phyloP scores from a whole-genome alignment of 2,329 filamentous ascomycete genomes.

The Cercospora citrullina region DNA sequence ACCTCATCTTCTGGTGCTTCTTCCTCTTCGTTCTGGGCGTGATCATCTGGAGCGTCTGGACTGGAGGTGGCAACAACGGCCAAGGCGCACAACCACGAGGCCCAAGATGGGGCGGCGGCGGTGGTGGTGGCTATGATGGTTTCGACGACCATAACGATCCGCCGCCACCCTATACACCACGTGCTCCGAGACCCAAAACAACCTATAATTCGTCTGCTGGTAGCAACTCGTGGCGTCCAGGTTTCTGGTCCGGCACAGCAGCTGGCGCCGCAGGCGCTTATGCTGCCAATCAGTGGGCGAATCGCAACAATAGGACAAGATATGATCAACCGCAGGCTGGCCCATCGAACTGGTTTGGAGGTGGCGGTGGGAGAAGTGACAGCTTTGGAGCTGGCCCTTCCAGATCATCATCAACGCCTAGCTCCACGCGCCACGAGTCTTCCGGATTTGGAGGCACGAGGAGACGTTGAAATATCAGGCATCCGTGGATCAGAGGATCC shows the following conservation, averaged over 20 bases:
- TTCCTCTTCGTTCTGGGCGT: conserved; percentile 33
- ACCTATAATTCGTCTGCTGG: conserved; percentile 12
- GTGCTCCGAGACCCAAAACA: conserved; percentile 23
- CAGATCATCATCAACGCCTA: conserved; percentile 27
- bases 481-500: not conserved
- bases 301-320: conserved; percentile 26
- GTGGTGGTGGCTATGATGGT: conserved; percentile 47
- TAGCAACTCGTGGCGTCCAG: conserved; percentile 63
- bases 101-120: conserved; percentile 37
- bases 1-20: conserved; percentile 18
- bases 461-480: conserved; percentile 8
- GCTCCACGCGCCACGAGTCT: conserved; percentile 37
- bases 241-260: conserved; percentile 71
- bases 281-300: conserved; percentile 26
- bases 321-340: conserved; percentile 38
- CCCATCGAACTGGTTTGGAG: conserved; percentile 35
- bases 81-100: conserved; percentile 15
- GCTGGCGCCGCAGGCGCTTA: conserved; percentile 59
- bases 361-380: conserved; percentile 20
- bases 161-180: conserved; percentile 50
- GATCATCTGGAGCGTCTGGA: conserved; percentile 37
- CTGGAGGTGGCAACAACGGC: conserved; percentile 20
- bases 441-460: conserved; percentile 41
- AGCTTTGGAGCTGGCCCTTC: conserved; percentile 22
- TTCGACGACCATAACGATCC: conserved; percentile 52